Conservation (phyloP, 805 yeast genomes). For the Saccharomycopsis fermentans region DNA sequence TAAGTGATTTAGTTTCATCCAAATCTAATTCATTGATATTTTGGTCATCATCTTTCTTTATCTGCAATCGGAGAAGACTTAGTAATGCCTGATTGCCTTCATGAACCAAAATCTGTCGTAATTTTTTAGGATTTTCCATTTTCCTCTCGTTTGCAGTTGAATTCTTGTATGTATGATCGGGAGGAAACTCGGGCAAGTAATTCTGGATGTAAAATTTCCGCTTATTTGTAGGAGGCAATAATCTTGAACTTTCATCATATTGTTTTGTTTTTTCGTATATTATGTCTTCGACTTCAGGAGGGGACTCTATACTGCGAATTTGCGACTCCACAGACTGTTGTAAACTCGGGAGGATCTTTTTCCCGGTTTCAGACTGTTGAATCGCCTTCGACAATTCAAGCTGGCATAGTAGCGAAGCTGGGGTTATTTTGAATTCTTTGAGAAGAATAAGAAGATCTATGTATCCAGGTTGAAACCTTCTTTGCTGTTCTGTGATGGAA, state of each 20-base stretch:
- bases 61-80: slow-evolving; percentile 35
- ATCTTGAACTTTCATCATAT: slow-evolving; percentile 19
- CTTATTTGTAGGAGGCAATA: slow-evolving; percentile 43
- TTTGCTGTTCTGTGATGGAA: slow-evolving; percentile 11
- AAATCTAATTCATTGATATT: slow-evolving; percentile 7
- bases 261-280: slow-evolving; percentile 11
- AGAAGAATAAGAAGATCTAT: slow-evolving; percentile 12
- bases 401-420: slow-evolving; percentile 10
- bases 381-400: slow-evolving; percentile 6
- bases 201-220: slow-evolving; percentile 44
- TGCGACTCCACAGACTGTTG: slow-evolving; percentile 2
- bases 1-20: slow-evolving; percentile 4
- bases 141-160: slow-evolving; percentile 60
- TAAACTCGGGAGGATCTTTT: background rate
- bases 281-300: slow-evolving; percentile 5
- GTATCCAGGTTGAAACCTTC: slow-evolving; percentile 16
- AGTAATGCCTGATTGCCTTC: slow-evolving; percentile 75
- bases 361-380: slow-evolving; percentile 1
- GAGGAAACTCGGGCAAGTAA: slow-evolving; percentile 85
- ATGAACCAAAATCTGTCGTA: slow-evolving; percentile 62
- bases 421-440: slow-evolving; percentile 5
- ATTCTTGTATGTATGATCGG: slow-evolving; percentile 81
- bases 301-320: background rate
- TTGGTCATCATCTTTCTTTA: slow-evolving; percentile 15
- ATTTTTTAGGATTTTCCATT: slow-evolving; percentile 56